Evolutionary conservation across 2,329 filamentous ascomycete genomes (phyloP).

Genomic region (Aspergillus sp.): DNA sequence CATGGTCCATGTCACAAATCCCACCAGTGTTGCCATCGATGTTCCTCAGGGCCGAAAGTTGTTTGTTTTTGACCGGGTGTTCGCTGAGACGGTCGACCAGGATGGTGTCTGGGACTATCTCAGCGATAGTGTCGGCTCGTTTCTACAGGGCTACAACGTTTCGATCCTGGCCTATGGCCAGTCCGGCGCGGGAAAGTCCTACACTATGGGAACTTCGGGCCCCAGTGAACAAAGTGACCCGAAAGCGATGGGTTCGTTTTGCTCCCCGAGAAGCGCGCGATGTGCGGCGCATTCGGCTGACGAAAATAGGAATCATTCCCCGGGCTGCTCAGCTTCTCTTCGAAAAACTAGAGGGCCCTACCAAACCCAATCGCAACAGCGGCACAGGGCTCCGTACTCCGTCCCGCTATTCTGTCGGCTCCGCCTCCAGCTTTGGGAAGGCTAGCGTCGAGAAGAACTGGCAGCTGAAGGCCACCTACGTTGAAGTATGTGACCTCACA

Average conservation of each 20-base stretch:
- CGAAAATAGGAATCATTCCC: conserved; percentile 80
- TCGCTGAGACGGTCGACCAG: conserved; percentile 78
- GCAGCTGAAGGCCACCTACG: conserved; percentile 91
- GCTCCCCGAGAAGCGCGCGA: not conserved
- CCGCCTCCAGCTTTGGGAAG: conserved; percentile 50
- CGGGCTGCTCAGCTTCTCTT: conserved; percentile 85
- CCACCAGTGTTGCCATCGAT: conserved; percentile 84
- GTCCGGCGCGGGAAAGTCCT: conserved; percentile 96
- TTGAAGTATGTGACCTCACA: conserved; percentile 55
- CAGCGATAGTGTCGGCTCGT: conserved; percentile 83
- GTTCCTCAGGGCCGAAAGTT: conserved; percentile 89
- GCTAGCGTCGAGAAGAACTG: conserved; percentile 70
- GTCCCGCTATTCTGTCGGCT: conserved; percentile 69
- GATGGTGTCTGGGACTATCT: conserved; percentile 95
- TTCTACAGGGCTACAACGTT: conserved; percentile 96
- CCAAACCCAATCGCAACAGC: conserved; percentile 60
- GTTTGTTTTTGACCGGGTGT: conserved; percentile 96
- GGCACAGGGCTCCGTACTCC: conserved; percentile 80
- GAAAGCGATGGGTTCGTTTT: conserved; percentile 72
- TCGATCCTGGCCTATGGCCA: conserved; percentile 96
- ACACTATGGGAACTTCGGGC: conserved; percentile 96
- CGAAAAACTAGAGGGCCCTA: conserved; percentile 71
- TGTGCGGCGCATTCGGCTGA: not conserved
- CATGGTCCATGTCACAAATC: conserved; percentile 85
- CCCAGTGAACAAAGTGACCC: conserved; percentile 72